These are phyloP conservation scores for Cyclostephanos tholiformis DNA, from an alignment of 108 stramenopile species.

Conservation along the genomic window DNA sequence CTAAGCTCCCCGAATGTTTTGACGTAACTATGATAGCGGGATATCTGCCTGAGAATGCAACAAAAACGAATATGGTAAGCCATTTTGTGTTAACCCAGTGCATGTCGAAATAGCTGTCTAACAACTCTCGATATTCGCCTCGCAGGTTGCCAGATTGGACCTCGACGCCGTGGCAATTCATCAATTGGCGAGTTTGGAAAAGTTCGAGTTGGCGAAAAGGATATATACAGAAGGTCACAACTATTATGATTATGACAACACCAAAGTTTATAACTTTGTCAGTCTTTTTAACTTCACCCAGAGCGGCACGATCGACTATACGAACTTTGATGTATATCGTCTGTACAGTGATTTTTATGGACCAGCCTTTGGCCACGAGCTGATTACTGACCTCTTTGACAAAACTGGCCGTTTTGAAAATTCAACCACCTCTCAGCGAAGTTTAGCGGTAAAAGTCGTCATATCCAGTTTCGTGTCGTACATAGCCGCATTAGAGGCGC, in stretches of 20 bases:
- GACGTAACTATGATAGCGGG: constrained; percentile 60
- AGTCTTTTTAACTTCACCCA: constrained; percentile 42
- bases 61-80: constrained; percentile 39
- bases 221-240: constrained; percentile 49
- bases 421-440: constrained; percentile 60
- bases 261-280: constrained; percentile 28
- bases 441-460: constrained; percentile 50
- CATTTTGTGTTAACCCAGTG: background rate
- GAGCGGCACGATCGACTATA: constrained; percentile 30
- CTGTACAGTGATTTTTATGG: constrained; percentile 25
- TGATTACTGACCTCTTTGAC: constrained; percentile 54
- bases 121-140: background rate
- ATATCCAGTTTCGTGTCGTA: constrained; percentile 64
- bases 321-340: constrained; percentile 21
- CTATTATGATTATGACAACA: constrained; percentile 46
- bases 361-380: constrained; percentile 50
- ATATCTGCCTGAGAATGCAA: constrained; percentile 61
- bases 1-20: constrained; percentile 22
- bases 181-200: constrained; percentile 69
- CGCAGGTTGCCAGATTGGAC: constrained; percentile 65
- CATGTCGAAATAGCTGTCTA: background rate
- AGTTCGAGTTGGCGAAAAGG: constrained; percentile 45
- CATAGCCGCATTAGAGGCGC: constrained; percentile 64
- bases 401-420: constrained; percentile 17
- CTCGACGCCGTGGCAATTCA: constrained; percentile 71